Conservation (phyloP, 1,139 yeast genomes). For the Blastobotrys indianensis region DNA sequence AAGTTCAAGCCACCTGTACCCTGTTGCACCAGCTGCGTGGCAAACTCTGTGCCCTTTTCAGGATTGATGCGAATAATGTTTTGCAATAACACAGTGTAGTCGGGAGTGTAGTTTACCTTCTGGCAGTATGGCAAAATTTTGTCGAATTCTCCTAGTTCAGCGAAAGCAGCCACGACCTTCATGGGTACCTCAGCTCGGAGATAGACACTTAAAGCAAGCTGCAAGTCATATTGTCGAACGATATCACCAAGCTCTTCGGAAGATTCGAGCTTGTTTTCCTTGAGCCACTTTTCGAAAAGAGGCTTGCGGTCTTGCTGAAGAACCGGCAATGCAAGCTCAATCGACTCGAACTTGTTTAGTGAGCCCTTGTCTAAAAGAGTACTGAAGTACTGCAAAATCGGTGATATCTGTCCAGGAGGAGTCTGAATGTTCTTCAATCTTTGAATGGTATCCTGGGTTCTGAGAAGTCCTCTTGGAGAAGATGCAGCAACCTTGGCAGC, state of each 20-base stretch:
- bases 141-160: constrained; percentile 95
- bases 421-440: constrained; percentile 88
- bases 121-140: constrained; percentile 92
- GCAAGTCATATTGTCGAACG: constrained; percentile 79
- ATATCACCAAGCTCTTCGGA: constrained; percentile 97
- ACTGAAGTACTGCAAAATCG: constrained; percentile 88
- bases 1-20: constrained; percentile 63
- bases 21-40: constrained; percentile 69
- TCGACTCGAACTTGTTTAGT: constrained; percentile 86
- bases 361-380: constrained; percentile 90
- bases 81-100: constrained; percentile 84
- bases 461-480: constrained; percentile 69
- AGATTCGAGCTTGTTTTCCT: constrained; percentile 87
- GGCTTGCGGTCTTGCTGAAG: constrained; percentile 94
- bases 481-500: constrained; percentile 98
- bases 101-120: constrained; percentile 84
- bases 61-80: constrained; percentile 88
- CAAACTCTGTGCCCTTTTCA: constrained; percentile 98
- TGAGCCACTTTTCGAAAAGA: constrained; percentile 91
- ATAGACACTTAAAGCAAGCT: constrained; percentile 87
- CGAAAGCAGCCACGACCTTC: constrained; percentile 87
- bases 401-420: constrained; percentile 94
- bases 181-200: constrained; percentile 78
- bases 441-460: constrained; percentile 93
- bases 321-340: constrained; percentile 93